Evolutionary conservation across 257 asterid genomes (phyloP).

Genomic region (Ocimum tenuiflorum): DNA sequence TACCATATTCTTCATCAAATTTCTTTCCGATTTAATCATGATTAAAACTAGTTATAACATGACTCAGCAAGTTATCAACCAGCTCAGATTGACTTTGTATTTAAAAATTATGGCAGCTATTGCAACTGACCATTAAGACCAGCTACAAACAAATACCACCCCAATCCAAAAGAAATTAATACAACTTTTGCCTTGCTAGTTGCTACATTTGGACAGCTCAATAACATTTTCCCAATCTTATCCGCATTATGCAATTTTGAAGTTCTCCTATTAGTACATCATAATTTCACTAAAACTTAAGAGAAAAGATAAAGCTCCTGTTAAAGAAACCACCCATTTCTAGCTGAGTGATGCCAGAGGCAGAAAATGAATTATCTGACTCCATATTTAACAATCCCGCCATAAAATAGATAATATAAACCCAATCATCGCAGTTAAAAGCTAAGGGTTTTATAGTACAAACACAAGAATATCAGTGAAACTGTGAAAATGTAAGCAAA

Average conservation of each 20-base stretch:
- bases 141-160: neutral
- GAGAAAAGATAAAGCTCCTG: too few relatives aligned
- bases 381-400: too few relatives aligned
- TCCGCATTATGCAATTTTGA: neutral
- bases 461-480: constrained; percentile 7
- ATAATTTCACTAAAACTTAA: too few relatives aligned
- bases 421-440: neutral
- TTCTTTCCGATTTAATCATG: neutral
- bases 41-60: neutral
- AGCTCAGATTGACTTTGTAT: neutral
- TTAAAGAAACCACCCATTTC: too few relatives aligned
- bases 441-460: constrained; percentile 17
- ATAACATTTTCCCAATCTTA: neutral
- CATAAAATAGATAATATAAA: neutral
- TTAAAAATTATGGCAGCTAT: neutral
- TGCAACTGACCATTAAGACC: neutral
- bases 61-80: neutral
- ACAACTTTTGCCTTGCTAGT: too few relatives aligned
- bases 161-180: neutral
- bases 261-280: constrained; percentile 3
- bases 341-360: too few relatives aligned
- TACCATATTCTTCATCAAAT: neutral
- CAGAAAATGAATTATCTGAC: too few relatives aligned
- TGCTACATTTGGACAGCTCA: neutral
- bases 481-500: neutral